These are phyloP conservation scores for Jatropha multifida DNA, from an alignment of 441 rosid species.

Conservation along the genomic window DNA sequence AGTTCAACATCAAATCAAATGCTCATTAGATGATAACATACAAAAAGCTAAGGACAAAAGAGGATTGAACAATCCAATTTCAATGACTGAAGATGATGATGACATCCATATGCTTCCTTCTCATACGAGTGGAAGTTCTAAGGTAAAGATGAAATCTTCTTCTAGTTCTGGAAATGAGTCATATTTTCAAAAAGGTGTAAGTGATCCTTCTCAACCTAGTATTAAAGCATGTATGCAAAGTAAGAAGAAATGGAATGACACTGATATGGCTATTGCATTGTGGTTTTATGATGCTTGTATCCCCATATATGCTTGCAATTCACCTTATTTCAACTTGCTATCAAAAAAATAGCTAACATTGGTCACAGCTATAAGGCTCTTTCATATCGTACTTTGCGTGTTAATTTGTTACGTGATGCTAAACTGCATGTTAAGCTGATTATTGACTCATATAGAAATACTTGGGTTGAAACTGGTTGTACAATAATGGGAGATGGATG, in stretches of 20 bases:
- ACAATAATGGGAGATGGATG: conserved; percentile 22
- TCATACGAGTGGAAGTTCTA: background rate
- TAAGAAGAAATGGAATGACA: background rate
- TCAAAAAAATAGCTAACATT: background rate
- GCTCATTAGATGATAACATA: no score
- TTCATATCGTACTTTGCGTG: conserved; percentile 11
- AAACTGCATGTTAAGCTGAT: background rate
- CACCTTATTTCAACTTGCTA: background rate
- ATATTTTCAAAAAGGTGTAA: background rate
- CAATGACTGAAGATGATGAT: background rate
- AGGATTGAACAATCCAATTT: background rate
- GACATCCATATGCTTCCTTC: background rate
- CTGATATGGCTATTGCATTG: background rate
- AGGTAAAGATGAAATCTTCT: background rate
- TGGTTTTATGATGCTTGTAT: conserved; percentile 12
- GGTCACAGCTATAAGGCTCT: background rate
- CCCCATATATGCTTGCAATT: background rate
- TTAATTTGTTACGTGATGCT: background rate
- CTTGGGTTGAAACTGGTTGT: conserved; percentile 8
- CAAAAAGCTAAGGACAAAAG: background rate
- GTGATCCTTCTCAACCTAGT: background rate
- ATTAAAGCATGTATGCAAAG: background rate
- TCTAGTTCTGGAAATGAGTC: background rate
- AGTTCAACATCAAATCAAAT: no score
- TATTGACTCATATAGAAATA: background rate